Evolutionary conservation across 73 alveolate genomes (phyloP).

Genomic region (Paramecium octaurelia): DNA sequence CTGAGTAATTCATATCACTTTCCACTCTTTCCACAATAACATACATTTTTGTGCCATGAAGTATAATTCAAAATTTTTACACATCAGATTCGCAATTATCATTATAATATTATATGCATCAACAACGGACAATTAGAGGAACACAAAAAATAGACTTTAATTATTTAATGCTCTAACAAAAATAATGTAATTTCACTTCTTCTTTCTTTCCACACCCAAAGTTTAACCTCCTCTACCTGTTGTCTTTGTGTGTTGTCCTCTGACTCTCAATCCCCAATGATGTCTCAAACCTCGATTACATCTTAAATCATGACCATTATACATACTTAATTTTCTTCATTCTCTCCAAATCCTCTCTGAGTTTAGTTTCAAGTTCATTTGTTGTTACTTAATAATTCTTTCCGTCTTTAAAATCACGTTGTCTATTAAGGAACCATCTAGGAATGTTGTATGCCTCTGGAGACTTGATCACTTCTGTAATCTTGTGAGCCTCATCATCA

Average conservation of each 20-base stretch:
- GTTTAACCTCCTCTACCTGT: conserved; percentile 99
- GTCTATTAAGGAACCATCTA: conserved; percentile 97
- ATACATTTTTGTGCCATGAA: not conserved
- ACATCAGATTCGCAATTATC: not conserved
- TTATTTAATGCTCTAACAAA: not conserved
- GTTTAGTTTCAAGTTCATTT: conserved; percentile 87
- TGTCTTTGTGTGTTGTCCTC: conserved; percentile 99
- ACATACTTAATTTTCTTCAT: conserved; percentile 75
- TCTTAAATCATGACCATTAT: not conserved
- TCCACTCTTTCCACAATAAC: not conserved
- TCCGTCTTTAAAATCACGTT: conserved; percentile 92
- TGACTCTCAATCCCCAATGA: conserved; percentile 95
- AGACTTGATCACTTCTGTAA: conserved; percentile 89
- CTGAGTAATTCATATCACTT: not conserved
- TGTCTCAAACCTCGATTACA: conserved; percentile 98
- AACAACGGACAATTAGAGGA: not conserved
- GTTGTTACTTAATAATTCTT: conserved; percentile 83
- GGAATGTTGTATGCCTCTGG: conserved; percentile 97
- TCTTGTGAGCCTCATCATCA: conserved; percentile 94
- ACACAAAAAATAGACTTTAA: not conserved
- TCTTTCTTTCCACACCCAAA: conserved; percentile 96
- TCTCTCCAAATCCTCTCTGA: conserved; percentile 98
- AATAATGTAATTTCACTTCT: conserved; percentile 33
- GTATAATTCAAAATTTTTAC: not conserved
- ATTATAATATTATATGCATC: no score